Base-by-base conservation (phyloP, 345 rosid genomes). In the Linum tenue region DNA sequence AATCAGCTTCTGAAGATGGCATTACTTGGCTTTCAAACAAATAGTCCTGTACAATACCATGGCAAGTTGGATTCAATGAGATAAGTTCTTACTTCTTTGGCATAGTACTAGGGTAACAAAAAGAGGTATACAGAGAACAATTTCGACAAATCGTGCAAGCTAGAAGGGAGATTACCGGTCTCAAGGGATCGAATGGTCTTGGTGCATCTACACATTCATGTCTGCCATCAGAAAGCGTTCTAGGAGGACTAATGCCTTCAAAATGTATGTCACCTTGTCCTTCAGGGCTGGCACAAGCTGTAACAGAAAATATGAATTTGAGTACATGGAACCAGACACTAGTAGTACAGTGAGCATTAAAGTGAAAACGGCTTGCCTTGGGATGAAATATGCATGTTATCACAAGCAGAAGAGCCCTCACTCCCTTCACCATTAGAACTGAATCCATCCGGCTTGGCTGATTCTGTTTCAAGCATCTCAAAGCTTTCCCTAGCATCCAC, bases 11-110 rank as follows among this genome's bases (percentile, higher is more conserved):
- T 42, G 78, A 60, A 70, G 71, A 64, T 39, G 50, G 4, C n/a
- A 76, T 40, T 16, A 62, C 59, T 57, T 56, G 77, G 53, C 57
- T 76, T 51, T 75, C 76, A 53, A 58, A 3, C 15, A 58, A 56
- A 56, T 77, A 72, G 75, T 80, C 78, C 96, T 86, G 72, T 51
- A 71, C 66, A 48, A 64, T 48, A 44, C 38, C 37, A 50, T 40
- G 51, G 43, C 62, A 43, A 14, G 64, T 60, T 38, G 48, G 16
- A 65, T 62, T 62, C 15, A 15, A 35, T 38, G 43, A 10, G 63
- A 15, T 22, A 62, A 39, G 42, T 63, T 56, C 57, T 7, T 5
- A 40, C 14, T 35, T 14, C 8, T 11, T 17, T 1, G 2, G 11
- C 59, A 22, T 12, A 16, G 40, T 16, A 56, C 35, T 31, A 57